Base-by-base conservation (phyloP, 2,329 filamentous ascomycete genomes). In the Colletotrichum neosansevieriae region DNA sequence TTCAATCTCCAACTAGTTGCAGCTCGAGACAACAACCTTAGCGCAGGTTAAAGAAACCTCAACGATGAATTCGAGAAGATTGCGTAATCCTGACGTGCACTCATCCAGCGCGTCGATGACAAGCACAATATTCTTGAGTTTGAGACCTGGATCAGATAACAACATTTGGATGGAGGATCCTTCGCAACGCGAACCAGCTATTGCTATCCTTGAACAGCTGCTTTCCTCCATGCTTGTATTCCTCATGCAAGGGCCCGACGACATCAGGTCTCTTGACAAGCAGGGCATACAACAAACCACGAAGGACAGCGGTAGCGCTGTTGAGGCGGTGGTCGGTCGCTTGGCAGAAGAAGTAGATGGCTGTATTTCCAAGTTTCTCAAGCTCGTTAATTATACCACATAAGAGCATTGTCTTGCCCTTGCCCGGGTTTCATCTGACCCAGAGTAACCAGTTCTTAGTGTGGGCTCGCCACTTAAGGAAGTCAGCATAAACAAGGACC, bases 11-110 rank as follows among this genome's bases (percentile, higher is more conserved):
- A 63, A 71, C 73, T 68, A 74, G 32, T 84, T 83, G 3, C 83
- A 82, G 53, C 83, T 85, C 0, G 81, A 81, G 0, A 83, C 67
- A n/a, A 85, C 63, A 79, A 81, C 84, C 69, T 81, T 85, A 1
- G 79, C 72, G 2, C 64, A 54, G 15, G 72, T 75, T 0, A 56
- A 69, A 2, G 58, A 58, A 6, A 38, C 0, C 4, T 6, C 2
- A 1, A 47, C 0, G 56, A 84, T 76, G 11, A 82, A 70, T 1
- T 77, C 54, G 15, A 85, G 72, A 7, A 85, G 78, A 34, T 75
- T 51, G 1, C 24, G 4, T 0, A 47, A 40, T 1, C 17, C 24
- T 0, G 38, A 42, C 0, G 2, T 21, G 40, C 58, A 70, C 19
- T 70, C 67, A 21, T 70, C 67, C 10, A 70, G 54, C 3, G 53